Percentiles rank a stretch among this genome's conserved stretches.
Conservation (phyloP, 1,284 basidiomycete genomes). For the Wolfiporia cocos region DNA sequence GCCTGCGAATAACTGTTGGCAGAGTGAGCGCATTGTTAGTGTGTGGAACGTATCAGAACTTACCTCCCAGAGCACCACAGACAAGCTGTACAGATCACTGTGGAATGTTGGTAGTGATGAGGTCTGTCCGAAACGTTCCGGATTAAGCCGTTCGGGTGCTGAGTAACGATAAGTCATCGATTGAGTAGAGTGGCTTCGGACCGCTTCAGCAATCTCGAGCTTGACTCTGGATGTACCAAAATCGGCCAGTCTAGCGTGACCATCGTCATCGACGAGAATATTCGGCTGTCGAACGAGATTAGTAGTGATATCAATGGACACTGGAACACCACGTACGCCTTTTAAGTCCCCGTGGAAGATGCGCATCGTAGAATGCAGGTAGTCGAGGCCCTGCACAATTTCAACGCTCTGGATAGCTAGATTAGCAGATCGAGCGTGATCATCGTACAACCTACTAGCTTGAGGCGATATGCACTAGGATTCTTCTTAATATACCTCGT, state of each 20-base stretch:
- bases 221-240: neutral
- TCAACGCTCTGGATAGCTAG: neutral
- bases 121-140: neutral
- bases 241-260: neutral
- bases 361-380: neutral
- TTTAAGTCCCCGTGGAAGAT: neutral
- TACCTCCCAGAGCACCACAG: neutral
- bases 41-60: neutral
- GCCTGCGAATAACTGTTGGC: neutral
- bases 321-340: neutral
- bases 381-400: neutral
- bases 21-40: neutral
- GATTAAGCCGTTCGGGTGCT: neutral
- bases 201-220: neutral
- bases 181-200: neutral
- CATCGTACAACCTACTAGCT: neutral
- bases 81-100: neutral
- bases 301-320: neutral
- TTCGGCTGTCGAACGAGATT: neutral
- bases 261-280: neutral
- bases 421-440: neutral
- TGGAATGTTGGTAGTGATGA: neutral
- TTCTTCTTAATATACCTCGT: neutral
- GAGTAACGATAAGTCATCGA: too few relatives aligned
- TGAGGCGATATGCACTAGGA: neutral